A percentile compares a stretch with the other conserved stretches of the same genome.
phyloP scores from a whole-genome alignment of 306 rosid species.

The Trifolium repens region DNA sequence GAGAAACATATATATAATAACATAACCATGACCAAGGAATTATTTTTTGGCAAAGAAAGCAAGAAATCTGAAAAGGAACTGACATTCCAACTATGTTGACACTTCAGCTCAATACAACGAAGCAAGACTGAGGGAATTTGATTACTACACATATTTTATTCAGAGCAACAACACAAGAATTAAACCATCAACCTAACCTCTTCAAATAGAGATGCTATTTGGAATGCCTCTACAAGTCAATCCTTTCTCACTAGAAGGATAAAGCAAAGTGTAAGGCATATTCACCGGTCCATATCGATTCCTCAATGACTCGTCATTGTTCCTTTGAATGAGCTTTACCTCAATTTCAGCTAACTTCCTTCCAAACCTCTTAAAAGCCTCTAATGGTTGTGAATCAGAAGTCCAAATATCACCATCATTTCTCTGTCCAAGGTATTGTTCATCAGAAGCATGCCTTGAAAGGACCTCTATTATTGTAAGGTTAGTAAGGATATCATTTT shows the following conservation, averaged over 20 bases:
- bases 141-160: conserved; percentile 24
- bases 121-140: not conserved
- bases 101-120: too few relatives aligned
- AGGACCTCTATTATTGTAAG: conserved; percentile 64
- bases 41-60: too few relatives aligned
- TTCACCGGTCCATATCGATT: conserved; percentile 68
- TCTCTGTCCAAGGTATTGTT: conserved; percentile 61
- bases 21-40: not conserved
- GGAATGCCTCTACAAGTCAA: conserved; percentile 78
- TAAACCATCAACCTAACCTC: not conserved
- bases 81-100: too few relatives aligned
- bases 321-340: conserved; percentile 37
- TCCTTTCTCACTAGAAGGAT: conserved; percentile 69
- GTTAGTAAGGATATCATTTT: conserved; percentile 54
- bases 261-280: conserved; percentile 77
- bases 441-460: conserved; percentile 69
- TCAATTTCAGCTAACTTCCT: conserved; percentile 38
- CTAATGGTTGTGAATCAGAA: conserved; percentile 15
- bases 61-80: too few relatives aligned
- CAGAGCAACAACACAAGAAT: not conserved
- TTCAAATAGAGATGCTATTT: conserved; percentile 66
- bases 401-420: conserved; percentile 46
- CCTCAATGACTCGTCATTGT: conserved; percentile 39
- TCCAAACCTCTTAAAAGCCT: conserved; percentile 47
- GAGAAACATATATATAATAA: not conserved